Evolutionary conservation across 2,329 filamentous ascomycete species (phyloP), one percentile per base, ranked within the genome.

Genomic region (Arthrobotrys pseudoclavata): DNA sequence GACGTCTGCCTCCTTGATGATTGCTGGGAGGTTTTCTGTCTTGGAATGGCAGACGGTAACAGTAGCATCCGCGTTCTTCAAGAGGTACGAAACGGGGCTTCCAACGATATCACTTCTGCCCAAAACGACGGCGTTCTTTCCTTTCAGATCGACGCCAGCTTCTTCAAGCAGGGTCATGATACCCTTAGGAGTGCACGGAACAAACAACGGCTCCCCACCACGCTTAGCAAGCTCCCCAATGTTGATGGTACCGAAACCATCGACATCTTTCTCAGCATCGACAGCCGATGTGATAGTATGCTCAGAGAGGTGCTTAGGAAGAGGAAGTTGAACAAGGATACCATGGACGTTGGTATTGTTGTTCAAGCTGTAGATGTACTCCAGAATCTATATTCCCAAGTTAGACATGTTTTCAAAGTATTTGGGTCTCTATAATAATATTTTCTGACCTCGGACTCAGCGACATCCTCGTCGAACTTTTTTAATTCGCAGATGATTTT

Each of bases 171-270:
- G 87, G 48, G 92, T 92, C 94, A 99, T 98, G 82, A 97, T 92
- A 82, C 96, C 96, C 86, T 97, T 95, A 64, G 96, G 96, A 1
- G 96, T 99, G 87, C 96, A 99, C 55, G 96, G 96, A 50, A 92
- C 89, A 85, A 99, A 99, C 79, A 93, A 87, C 55, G 96, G 96
- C 80, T 89, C 89, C 52, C 96, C 96, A 62, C 96, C 95, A 81
- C 94, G 91, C 88, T 99, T 99, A 82, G 96, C 94, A 81, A 99
- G 88, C 86, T 98, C 95, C 80, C 96, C 96, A 83, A 99, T 97
- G 86, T 97, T 99, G 82, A 88, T 88, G 70, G 93, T 91, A 70
- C 96, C 95, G 83, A 99, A 99, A 64, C 96, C 96, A 85, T 99
- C 96, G 63, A 99, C 96, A 86, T 99, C 96, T 86, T 99, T 99